phyloP scores from a whole-genome alignment of 1,284 basidiomycete species.

The Heterobasidion occidentale region DNA sequence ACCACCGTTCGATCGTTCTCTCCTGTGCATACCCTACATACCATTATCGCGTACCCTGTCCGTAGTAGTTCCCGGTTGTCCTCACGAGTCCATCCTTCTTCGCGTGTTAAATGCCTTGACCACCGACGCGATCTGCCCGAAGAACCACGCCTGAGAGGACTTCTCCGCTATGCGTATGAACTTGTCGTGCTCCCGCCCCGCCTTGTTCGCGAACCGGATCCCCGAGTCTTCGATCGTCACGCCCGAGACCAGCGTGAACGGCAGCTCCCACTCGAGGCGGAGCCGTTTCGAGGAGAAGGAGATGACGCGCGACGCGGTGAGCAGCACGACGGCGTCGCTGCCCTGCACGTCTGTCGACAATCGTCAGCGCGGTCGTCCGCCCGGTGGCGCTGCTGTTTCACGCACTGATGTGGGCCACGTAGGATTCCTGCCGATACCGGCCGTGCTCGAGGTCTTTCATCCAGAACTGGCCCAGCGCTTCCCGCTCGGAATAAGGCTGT shows the following conservation, averaged over 20 bases:
- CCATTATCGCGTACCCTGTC: not conserved
- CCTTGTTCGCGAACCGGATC: constrained; percentile 78
- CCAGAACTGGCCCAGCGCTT: constrained; percentile 96
- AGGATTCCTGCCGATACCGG: constrained; percentile 75
- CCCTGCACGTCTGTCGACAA: constrained; percentile 57
- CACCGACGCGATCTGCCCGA: constrained; percentile 61
- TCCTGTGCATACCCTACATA: not conserved
- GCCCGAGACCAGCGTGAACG: constrained; percentile 81
- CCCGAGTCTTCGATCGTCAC: constrained; percentile 87
- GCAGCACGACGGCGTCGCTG: constrained; percentile 77
- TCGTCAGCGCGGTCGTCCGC: constrained; percentile 1
- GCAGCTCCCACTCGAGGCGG: constrained; percentile 87
- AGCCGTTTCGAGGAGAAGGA: constrained; percentile 85
- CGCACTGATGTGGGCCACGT: constrained; percentile 86
- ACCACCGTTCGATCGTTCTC: too few relatives aligned
- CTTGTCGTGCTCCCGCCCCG: constrained; percentile 62
- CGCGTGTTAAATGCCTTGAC: constrained; percentile 69
- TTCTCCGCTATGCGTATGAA: constrained; percentile 75
- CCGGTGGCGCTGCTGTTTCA: not conserved
- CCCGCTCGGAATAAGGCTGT: constrained; percentile 82
- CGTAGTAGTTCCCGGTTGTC: not conserved
- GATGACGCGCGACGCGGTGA: constrained; percentile 75
- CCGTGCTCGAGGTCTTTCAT: constrained; percentile 90
- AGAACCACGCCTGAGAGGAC: constrained; percentile 70
- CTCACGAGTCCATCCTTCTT: constrained; percentile 55